Base-by-base conservation (phyloP, 176 grass and related monocot species). In the Avena eriantha region DNA sequence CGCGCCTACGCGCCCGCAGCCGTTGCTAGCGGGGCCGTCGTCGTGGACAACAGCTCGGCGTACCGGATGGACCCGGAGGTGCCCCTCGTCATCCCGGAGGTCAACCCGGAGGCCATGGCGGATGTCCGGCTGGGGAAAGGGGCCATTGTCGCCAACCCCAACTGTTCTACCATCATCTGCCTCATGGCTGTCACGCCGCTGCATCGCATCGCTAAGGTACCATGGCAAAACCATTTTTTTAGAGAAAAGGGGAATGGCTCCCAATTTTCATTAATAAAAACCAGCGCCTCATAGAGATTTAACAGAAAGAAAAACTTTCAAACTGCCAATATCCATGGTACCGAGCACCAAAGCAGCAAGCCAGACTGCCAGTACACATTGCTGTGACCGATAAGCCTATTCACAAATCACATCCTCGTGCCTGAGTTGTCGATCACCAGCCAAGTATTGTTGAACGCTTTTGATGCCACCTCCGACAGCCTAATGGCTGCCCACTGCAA, bases 91-190 rank as follows among this genome's bases (percentile, higher is more conserved):
- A 94, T 98, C 24, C 97, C 97, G 0, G 97, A 98, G 92, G 94
- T 99, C 59, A 99, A 96, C 76, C 92, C 97, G 2, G 97, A 96
- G 80, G 97, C 94, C 47, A 99, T 99, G 94, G 85, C 68, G 21
- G 83, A 81, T 63, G 77, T 99, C 4, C 85, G 77, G 35, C 73
- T 99, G 3, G 96, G 96, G n/a, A 82, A 94, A 26, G 97, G 97
- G 5, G 94, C 94, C 2, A 93, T 99, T 48, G 90, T 99, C 23
- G 97, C 97, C 0, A 99, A 96, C 46, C 97, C 97, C 12, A 99
- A 99, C 82, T 99, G 97, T 9, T 99, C 97, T 1, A 99, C 97
- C 67, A 99, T 99, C 83, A 99, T 96, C 29, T 99, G 97, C 83
- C 89, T 96, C 46, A 92, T 99, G 97, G 97, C 92, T 69, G 97